Percentiles rank a stretch among this genome's conserved stretches.
Evolutionary conservation across 2,329 filamentous ascomycete species (phyloP).

Genomic region (Fusarium citri): DNA sequence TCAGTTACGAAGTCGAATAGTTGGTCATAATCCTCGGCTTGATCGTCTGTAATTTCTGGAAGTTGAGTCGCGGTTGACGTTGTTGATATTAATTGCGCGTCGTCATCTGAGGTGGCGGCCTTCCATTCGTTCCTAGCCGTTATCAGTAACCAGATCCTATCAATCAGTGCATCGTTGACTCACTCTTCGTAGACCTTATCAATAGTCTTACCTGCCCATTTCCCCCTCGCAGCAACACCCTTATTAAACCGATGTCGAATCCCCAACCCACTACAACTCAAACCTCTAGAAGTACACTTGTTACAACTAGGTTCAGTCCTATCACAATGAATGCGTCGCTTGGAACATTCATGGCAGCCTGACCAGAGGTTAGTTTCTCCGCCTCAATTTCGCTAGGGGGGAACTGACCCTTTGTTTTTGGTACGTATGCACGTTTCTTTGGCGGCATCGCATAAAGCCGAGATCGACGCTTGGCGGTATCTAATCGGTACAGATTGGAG

Average conservation of each 20-base stretch:
- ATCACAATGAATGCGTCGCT: conserved; percentile 43
- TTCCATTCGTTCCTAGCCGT: conserved; percentile 25
- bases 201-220: conserved; percentile 45
- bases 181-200: conserved; percentile 41
- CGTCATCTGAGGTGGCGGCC: no score
- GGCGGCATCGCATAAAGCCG: conserved; percentile 34
- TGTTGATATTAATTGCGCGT: neutral
- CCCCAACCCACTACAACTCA: conserved; percentile 42
- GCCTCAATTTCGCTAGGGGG: neutral
- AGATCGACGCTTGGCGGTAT: conserved; percentile 18
- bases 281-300: conserved; percentile 38
- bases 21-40: fast-evolving
- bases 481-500: neutral
- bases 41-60: fast-evolving
- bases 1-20: neutral
- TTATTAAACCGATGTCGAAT: conserved; percentile 45
- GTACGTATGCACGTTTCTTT: conserved; percentile 44
- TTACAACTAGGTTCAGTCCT: conserved; percentile 36
- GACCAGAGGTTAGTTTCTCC: fast-evolving
- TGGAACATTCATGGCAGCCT: conserved; percentile 45
- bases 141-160: no score
- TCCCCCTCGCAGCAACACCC: conserved; percentile 42
- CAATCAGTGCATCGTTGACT: neutral
- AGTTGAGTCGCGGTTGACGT: neutral
- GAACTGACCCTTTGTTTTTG: conserved; percentile 41